Percentiles rank a stretch among this genome's conserved stretches.
Evolutionary conservation across 2,329 filamentous ascomycete species (phyloP).

Genomic region (Cytospora paraplurivora): DNA sequence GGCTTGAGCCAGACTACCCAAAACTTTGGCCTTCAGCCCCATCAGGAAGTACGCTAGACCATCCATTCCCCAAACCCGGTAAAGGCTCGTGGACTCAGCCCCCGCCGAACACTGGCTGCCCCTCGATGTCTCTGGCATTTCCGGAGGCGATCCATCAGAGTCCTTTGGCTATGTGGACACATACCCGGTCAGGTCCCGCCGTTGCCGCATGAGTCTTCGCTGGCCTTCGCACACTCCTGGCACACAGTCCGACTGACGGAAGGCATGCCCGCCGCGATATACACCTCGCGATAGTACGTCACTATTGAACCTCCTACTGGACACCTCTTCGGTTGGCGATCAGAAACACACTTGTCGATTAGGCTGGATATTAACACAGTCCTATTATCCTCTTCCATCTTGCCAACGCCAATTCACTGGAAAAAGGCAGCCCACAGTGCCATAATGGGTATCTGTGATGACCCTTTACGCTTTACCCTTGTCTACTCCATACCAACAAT

Average conservation of each 20-base stretch:
- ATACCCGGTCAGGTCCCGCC: background rate
- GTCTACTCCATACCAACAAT: conserved; percentile 21
- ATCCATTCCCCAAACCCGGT: too few species aligned
- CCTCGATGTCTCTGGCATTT: background rate
- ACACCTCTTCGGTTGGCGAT: background rate
- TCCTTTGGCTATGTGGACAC: background rate
- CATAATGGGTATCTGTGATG: conserved; percentile 25
- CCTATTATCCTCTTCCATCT: background rate
- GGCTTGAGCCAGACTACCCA: too few species aligned
- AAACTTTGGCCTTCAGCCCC: too few species aligned
- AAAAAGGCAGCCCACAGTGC: conserved; percentile 11
- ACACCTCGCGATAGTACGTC: background rate
- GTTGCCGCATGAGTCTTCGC: background rate
- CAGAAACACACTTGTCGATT: background rate
- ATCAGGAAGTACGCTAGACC: too few species aligned
- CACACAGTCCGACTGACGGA: background rate
- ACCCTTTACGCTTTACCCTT: conserved; percentile 24
- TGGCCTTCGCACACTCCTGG: background rate
- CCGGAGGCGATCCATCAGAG: background rate
- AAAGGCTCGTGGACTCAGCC: too few species aligned
- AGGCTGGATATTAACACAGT: conserved; percentile 1
- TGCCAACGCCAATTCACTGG: conserved; percentile 18
- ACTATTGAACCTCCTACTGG: background rate
- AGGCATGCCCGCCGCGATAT: background rate
- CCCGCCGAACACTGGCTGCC: background rate